Evolutionary conservation across 163 green algal genomes (phyloP).

Genomic region (Chlamydomonas reinhardtii): DNA sequence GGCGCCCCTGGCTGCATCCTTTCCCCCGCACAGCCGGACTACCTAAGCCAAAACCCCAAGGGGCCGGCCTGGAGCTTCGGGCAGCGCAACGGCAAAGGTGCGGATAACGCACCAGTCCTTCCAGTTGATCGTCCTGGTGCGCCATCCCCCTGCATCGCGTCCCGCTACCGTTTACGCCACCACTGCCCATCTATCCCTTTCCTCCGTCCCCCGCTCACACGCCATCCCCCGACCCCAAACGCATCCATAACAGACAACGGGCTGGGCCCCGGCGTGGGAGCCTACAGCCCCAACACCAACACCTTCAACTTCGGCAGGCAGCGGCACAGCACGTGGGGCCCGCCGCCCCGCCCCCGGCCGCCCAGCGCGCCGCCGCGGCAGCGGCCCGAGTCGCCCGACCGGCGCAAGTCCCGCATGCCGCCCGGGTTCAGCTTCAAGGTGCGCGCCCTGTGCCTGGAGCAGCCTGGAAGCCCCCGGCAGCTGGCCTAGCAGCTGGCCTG

Average conservation of each 20-base stretch:
- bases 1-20: not conserved
- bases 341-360: conserved; percentile 15
- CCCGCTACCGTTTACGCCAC: too few species aligned
- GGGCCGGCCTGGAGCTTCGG: conserved; percentile 27
- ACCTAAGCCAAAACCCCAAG: conserved; percentile 43
- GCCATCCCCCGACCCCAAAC: too few species aligned
- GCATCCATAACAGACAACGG: not conserved
- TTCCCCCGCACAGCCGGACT: conserved; percentile 6
- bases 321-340: conserved; percentile 8
- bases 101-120: not conserved
- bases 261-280: not conserved
- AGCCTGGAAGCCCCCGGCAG: too few species aligned
- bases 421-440: not conserved
- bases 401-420: not conserved
- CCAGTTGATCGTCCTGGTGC: too few species aligned
- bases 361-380: conserved; percentile 12
- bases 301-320: conserved; percentile 26
- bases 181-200: too few species aligned
- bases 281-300: conserved; percentile 40
- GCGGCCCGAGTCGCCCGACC: not conserved
- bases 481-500: too few species aligned
- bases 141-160: too few species aligned
- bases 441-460: too few species aligned
- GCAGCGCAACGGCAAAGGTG: conserved; percentile 28
- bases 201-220: too few species aligned